Evolutionary conservation across 2,329 filamentous ascomycete genomes (phyloP).

Genomic region (Fusarium sp.): DNA sequence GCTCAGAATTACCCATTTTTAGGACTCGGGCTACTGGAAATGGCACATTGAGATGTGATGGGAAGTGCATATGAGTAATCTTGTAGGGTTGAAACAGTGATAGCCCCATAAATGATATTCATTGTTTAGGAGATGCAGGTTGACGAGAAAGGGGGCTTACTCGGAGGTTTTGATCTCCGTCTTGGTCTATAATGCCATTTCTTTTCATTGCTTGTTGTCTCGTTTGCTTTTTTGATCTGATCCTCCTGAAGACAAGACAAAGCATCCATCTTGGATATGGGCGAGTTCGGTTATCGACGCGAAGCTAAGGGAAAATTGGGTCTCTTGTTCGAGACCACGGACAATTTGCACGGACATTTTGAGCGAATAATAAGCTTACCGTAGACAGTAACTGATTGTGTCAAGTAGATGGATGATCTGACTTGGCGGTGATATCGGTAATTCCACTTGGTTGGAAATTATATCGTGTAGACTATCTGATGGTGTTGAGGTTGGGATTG

Average conservation of each 20-base stretch:
- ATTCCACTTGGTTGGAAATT: neutral
- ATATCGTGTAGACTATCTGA: neutral
- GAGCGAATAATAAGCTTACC: constrained; percentile 6
- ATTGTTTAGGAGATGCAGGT: neutral
- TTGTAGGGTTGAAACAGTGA: constrained; percentile 2
- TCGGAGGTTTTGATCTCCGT: constrained; percentile 8
- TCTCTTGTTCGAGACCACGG: constrained; percentile 6
- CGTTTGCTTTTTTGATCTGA: neutral
- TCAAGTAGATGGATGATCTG: constrained; percentile 1
- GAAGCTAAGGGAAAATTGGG: constrained; percentile 1
- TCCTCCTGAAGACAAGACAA: neutral
- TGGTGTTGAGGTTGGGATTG: constrained; percentile 26
- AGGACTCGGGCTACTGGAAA: constrained; percentile 6
- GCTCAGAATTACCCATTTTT: constrained; percentile 3
- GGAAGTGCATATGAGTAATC: constrained; percentile 13
- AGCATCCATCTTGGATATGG: neutral
- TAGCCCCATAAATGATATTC: constrained; percentile 18
- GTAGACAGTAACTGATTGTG: neutral
- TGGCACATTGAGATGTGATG: constrained; percentile 1
- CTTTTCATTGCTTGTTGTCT: neutral
- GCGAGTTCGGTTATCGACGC: constrained; percentile 33
- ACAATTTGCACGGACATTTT: constrained; percentile 4
- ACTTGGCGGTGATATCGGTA: neutral
- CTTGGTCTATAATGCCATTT: neutral
- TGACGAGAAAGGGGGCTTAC: constrained; percentile 18